Conservation (phyloP, 176 grass and related monocot genomes). For the Carex myosuroides region DNA sequence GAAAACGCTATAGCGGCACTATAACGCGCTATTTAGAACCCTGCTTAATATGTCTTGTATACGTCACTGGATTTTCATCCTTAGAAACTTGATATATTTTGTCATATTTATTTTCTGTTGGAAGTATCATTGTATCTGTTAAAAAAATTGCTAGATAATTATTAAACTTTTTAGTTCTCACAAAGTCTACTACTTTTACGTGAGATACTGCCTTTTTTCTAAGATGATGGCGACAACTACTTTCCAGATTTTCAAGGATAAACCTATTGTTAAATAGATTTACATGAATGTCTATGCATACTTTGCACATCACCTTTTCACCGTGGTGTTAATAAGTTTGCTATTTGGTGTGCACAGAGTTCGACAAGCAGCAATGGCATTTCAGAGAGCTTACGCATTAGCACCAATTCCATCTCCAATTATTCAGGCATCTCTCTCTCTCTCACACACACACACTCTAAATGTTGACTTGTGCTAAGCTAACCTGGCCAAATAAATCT, state of each 20-base stretch:
- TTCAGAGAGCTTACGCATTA: conserved; percentile 22
- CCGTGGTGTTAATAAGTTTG: not conserved
- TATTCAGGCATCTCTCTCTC: conserved; percentile 19
- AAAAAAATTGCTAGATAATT: not conserved
- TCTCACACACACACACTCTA: not conserved
- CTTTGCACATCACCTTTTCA: not conserved
- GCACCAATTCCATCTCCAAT: not conserved
- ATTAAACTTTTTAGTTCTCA: not conserved
- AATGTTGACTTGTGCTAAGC: not conserved
- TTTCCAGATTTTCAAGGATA: not conserved
- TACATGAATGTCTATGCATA: not conserved
- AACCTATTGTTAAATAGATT: not conserved
- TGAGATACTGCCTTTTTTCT: not conserved
- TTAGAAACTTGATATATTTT: not conserved
- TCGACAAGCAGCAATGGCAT: conserved; percentile 20
- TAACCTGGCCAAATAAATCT: not conserved
- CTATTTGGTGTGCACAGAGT: conserved; percentile 5
- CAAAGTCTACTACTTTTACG: not conserved
- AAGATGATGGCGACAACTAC: not conserved
- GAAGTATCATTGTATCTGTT: not conserved
- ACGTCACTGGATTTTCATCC: not conserved
- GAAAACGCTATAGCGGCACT: no score
- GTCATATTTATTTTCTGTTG: not conserved
- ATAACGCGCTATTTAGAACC: no score
- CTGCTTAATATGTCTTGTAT: not conserved